Evolutionary conservation across 129 eudicot species (phyloP).

Genomic region (Tagetes erecta): DNA sequence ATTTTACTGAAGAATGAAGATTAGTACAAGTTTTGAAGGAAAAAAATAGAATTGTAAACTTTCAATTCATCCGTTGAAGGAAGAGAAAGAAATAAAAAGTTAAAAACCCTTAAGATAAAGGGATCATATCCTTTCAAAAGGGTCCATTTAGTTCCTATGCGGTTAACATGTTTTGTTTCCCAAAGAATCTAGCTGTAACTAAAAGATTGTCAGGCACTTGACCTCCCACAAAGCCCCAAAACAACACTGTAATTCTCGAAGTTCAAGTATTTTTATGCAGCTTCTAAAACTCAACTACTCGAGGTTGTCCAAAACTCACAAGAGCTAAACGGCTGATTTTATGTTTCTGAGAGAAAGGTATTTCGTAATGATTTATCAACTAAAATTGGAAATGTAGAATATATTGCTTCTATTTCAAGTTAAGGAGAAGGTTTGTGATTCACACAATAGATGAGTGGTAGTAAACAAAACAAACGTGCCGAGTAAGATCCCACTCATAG

Average conservation of each 20-base stretch:
- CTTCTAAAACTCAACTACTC: neutral
- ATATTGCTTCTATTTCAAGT: neutral
- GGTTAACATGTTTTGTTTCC: neutral
- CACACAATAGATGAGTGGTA: neutral
- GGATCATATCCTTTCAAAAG: neutral
- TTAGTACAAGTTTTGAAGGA: neutral
- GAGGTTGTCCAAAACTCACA: neutral
- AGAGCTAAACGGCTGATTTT: neutral
- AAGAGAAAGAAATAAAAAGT: neutral
- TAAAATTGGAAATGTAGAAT: neutral
- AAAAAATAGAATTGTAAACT: neutral
- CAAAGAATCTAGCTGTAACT: neutral
- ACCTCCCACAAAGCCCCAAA: neutral
- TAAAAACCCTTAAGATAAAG: neutral
- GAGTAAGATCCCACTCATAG: no score
- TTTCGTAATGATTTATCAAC: neutral
- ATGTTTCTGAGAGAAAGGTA: neutral
- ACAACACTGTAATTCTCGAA: neutral
- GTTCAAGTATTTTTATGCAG: constrained; percentile 1
- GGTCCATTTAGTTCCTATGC: neutral
- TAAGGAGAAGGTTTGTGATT: neutral
- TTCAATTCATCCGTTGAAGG: neutral
- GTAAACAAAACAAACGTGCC: no score
- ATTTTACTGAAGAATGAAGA: neutral
- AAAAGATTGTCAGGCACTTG: neutral